Conservation (phyloP, 208 protist species). For the Trypanosoma brucei region DNA sequence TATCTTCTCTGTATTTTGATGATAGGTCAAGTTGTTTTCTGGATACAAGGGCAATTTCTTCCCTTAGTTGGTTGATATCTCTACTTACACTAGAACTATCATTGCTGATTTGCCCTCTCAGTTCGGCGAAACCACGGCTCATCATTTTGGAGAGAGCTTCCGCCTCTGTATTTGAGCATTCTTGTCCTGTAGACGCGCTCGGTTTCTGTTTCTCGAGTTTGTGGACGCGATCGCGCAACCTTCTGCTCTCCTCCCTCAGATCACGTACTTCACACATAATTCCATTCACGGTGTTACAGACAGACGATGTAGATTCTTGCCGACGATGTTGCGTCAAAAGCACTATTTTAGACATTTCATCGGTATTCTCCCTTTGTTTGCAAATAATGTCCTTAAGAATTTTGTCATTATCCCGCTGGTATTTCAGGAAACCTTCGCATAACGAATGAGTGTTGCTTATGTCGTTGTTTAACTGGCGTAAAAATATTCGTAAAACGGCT, state of each 20-base stretch:
- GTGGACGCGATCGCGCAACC: constrained; percentile 36
- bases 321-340: constrained; percentile 10
- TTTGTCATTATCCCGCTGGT: constrained; percentile 11
- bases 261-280: constrained; percentile 17
- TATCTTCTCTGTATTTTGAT: constrained; percentile 6
- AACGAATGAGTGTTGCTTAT: constrained; percentile 19
- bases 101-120: constrained; percentile 2
- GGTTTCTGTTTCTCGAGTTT: constrained; percentile 12
- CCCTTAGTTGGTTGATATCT: constrained; percentile 20
- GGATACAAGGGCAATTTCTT: constrained; percentile 15
- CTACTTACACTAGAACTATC: constrained; percentile 1
- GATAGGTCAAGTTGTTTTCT: constrained; percentile 7
- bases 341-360: constrained; percentile 12
- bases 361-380: constrained; percentile 13
- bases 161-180: not conserved
- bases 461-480: constrained; percentile 57
- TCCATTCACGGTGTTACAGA: constrained; percentile 8
- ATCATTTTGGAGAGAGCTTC: constrained; percentile 13
- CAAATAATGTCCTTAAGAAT: constrained; percentile 12
- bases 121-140: constrained; percentile 1
- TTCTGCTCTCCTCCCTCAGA: constrained; percentile 41
- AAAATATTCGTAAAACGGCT: constrained; percentile 42
- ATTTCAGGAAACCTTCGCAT: constrained; percentile 6
- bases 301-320: not conserved
- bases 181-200: not conserved